Evolutionary conservation across 768 basidiomycete species (phyloP).

Genomic region (Clitopilus hobsonii): DNA sequence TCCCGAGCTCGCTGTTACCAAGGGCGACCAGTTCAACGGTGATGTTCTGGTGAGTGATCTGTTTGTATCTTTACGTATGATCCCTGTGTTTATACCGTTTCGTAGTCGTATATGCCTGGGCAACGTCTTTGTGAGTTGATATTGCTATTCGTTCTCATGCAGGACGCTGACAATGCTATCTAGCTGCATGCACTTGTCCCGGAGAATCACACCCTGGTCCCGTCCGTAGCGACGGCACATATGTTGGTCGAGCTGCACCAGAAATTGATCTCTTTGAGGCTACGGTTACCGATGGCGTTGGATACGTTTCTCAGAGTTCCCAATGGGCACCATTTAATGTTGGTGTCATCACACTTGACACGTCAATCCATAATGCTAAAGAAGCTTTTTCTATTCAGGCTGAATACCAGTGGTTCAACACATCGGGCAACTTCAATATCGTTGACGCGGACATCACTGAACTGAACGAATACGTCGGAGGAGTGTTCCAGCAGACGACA

Average conservation of each 20-base stretch:
- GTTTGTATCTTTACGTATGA: not conserved
- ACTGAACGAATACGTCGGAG: slow-evolving; percentile 60
- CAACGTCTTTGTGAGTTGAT: slow-evolving; percentile 31
- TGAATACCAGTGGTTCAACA: slow-evolving; percentile 53
- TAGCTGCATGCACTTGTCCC: slow-evolving; percentile 36
- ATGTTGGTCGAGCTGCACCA: slow-evolving; percentile 61
- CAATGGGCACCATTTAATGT: slow-evolving; percentile 65
- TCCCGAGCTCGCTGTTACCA: slow-evolving; percentile 41
- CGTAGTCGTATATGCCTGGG: slow-evolving; percentile 66
- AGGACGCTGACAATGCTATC: not conserved
- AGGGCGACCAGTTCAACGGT: slow-evolving; percentile 38
- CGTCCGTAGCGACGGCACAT: slow-evolving; percentile 41
- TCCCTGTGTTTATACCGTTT: not conserved
- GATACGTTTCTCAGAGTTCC: slow-evolving; percentile 46
- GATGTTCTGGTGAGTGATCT: slow-evolving; percentile 28
- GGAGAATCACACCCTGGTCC: slow-evolving; percentile 41
- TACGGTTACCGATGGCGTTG: slow-evolving; percentile 21
- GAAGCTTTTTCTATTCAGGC: slow-evolving; percentile 36
- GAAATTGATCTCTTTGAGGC: slow-evolving; percentile 74
- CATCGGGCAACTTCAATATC: slow-evolving; percentile 43
- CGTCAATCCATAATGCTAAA: not conserved
- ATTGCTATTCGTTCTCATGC: not conserved
- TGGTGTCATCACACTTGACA: slow-evolving; percentile 28
- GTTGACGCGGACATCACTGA: slow-evolving; percentile 37
- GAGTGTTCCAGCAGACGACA: slow-evolving; percentile 69